A percentile compares a stretch with the other conserved stretches of the same genome.
Conservation (phyloP, 2,329 filamentous ascomycete species). For the Xylariaceae sp. region DNA sequence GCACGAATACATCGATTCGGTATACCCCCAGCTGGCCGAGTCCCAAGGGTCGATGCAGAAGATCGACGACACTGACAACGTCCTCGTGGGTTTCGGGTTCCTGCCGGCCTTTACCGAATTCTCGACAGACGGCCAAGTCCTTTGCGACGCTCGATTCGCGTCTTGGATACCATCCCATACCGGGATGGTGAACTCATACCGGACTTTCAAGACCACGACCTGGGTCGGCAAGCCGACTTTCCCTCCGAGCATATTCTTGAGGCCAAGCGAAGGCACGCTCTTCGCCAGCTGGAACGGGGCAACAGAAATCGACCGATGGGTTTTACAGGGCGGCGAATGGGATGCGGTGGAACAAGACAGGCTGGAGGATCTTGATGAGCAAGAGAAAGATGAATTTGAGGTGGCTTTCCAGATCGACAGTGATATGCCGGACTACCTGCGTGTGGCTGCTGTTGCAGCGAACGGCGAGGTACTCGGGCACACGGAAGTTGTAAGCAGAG, state of each 20-base stretch:
- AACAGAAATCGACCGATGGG: slow-evolving; percentile 12
- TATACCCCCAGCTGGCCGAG: neutral
- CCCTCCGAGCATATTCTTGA: slow-evolving; percentile 3
- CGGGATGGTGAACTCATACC: slow-evolving; percentile 14
- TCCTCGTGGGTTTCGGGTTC: slow-evolving; percentile 14
- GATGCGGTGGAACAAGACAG: slow-evolving; percentile 1
- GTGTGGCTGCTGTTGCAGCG: slow-evolving; percentile 7
- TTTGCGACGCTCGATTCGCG: slow-evolving; percentile 14
- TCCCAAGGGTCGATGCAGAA: slow-evolving; percentile 2
- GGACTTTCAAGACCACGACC: slow-evolving; percentile 10
- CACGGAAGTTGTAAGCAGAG: slow-evolving; percentile 9
- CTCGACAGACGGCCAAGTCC: slow-evolving; percentile 6
- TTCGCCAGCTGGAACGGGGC: slow-evolving; percentile 18
- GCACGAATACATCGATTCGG: neutral
- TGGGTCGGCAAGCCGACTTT: slow-evolving; percentile 11
- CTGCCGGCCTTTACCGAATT: slow-evolving; percentile 13
- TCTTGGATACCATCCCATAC: slow-evolving; percentile 8
- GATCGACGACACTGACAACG: neutral
- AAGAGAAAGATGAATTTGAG: slow-evolving; percentile 12
- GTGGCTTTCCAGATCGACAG: slow-evolving; percentile 4
- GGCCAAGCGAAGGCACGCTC: slow-evolving; percentile 5
- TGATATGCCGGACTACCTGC: slow-evolving; percentile 10
- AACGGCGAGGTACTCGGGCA: slow-evolving; percentile 8
- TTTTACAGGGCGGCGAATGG: slow-evolving; percentile 10
- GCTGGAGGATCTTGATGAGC: slow-evolving; percentile 5